Evolutionary conservation across 805 yeast genomes (phyloP), one percentile per base, ranked within the genome.

Genomic region (Metschnikowia continentalis): DNA sequence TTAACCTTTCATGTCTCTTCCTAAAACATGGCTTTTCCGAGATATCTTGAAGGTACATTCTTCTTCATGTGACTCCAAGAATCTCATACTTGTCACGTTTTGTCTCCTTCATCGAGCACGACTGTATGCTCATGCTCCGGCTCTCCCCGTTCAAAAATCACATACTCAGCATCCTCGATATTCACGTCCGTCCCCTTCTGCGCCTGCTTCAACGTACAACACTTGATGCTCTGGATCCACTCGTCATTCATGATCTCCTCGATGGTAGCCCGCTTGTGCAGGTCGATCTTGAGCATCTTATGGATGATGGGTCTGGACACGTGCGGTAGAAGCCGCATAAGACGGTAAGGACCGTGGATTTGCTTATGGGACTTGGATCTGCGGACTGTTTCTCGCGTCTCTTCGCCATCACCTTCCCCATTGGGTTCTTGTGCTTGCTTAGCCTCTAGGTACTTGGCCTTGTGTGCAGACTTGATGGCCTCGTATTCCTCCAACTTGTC

Each of bases 321-420:
- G 65, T 88, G 96, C 4, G 96, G 96, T 35, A 88, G 69, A 46
- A 88, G 70, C 68, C 96, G 79, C 84, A 88, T 81, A 56, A 88
- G 71, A 63, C 96, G 75, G 68, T 88, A 88, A 10, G 94, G 92
- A 6, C 96, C 96, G 61, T 86, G 90, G 22, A 86, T 81, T 54
- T 82, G 84, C 58, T 80, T 81, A 32, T 60, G 57, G n/a, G 67
- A 42, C 35, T 71, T 59, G 56, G 76, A 74, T 53, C 71, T 71
- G 47, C 63, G 58, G 11, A 40, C 54, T 26, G 30, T 33, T 20
- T 47, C 50, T 13, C 46, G 38, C 4, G 38, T 47, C 7, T 52
- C 54, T 10, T 48, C 49, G 7, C 19, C 50, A 11, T 50, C 56
- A 3, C 48, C 51, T 8, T 49, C 41, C 2, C 48, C 49, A 17